Evolutionary conservation across 495 filamentous ascomycete genomes (phyloP), one percentile per base, ranked within the genome.

Genomic region (Podospora fimiseda): DNA sequence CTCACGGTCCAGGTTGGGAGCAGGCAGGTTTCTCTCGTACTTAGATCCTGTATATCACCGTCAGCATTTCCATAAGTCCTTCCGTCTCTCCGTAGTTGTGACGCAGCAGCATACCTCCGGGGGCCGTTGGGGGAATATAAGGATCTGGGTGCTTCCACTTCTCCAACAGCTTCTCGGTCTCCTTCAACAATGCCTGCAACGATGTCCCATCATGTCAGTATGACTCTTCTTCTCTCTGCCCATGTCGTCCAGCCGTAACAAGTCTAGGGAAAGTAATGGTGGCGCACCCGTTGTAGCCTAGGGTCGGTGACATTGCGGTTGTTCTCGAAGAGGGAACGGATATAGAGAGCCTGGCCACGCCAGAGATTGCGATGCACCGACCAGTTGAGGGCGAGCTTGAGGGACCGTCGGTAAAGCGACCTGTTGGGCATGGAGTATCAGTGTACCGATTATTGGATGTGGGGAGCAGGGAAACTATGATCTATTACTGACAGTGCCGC

Each of bases 81-180:
- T n/a, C n/a, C n/a, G n/a, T n/a, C n/a, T n/a, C n/a, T n/a, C n/a
- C n/a, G n/a, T n/a, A n/a, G n/a, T n/a, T n/a, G n/a, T n/a, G n/a
- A n/a, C n/a, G n/a, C n/a, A n/a, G 37, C 9, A 9, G n/a, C 81
- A 59, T 78, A 94, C 93, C 93, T 80, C 93, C 93, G 15, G 93
- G 93, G 11, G 93, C 92, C 15, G 89, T 92, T 7, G 93, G 93
- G 44, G 83, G 80, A 51, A 77, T 70, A 65, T 95, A 97, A 23
- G 92, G 90, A 65, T 99, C 93, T 2, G 93, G 93, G 64, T 99
- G 94, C 69, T 96, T 96, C 90, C 90, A 99, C 60, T 81, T 87
- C 60, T 96, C 83, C 55, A 99, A 70, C 49, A 95, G 63, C 51
- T 85, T 83, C 69, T 97, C 93, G 24, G 94, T 88, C 69, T 95